A percentile compares a stretch with the other conserved stretches of the same genome.
Evolutionary conservation across 2,329 filamentous ascomycete genomes (phyloP).

Genomic region (Shiraia sp.): DNA sequence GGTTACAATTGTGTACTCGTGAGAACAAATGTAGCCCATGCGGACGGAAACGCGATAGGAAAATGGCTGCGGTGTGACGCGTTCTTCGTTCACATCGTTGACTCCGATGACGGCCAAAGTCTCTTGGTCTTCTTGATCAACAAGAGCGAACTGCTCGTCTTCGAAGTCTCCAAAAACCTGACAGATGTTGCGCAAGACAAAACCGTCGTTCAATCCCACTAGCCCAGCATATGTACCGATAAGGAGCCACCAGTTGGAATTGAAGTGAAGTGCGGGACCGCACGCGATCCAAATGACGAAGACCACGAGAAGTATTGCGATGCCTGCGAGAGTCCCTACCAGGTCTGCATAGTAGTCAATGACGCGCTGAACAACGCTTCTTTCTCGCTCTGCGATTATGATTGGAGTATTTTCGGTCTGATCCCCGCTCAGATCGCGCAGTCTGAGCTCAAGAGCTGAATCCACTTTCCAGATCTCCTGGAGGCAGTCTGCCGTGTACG

Average conservation of each 20-base stretch:
- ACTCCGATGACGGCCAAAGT: not conserved
- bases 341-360: slow-evolving; percentile 9
- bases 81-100: not conserved
- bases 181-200: slow-evolving; percentile 7
- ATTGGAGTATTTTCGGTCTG: not conserved
- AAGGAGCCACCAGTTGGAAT: slow-evolving; percentile 6
- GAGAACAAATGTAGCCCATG: slow-evolving; percentile 5
- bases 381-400: not conserved
- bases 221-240: slow-evolving; percentile 7
- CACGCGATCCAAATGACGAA: slow-evolving; percentile 2
- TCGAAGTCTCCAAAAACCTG: slow-evolving; percentile 3
- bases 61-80: not conserved
- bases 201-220: slow-evolving; percentile 5
- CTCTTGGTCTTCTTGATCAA: not conserved
- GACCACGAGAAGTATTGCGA: slow-evolving; percentile 4
- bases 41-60: slow-evolving; percentile 2
- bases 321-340: slow-evolving; percentile 6
- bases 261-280: slow-evolving; percentile 4
- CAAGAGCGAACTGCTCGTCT: slow-evolving; percentile 4
- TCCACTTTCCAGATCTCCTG: slow-evolving; percentile 6
- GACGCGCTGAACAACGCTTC: slow-evolving; percentile 1
- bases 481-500: slow-evolving; percentile 1
- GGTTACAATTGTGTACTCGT: slow-evolving; percentile 2
- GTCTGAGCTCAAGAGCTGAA: slow-evolving; percentile 3
- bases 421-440: slow-evolving; percentile 3